A percentile compares a stretch with the other conserved stretches of the same genome.
Conservation (phyloP, 1,284 basidiomycete species). For the Sphaerobolus stellatus region DNA sequence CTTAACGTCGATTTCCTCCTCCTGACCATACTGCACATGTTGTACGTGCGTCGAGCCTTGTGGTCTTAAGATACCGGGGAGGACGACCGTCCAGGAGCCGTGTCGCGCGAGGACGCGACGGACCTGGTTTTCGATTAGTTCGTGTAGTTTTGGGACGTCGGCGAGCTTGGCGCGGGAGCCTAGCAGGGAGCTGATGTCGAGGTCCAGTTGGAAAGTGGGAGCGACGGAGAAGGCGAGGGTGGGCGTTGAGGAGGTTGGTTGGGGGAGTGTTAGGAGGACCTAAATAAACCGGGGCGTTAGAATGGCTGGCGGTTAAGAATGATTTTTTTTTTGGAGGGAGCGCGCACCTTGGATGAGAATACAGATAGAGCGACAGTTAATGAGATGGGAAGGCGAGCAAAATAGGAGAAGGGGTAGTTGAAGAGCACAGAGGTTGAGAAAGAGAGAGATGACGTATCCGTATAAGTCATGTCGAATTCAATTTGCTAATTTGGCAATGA, state of each 20-base stretch:
- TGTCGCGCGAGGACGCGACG: conserved; percentile 51
- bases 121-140: conserved; percentile 60
- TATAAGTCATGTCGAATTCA: conserved; percentile 67
- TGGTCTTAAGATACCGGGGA: conserved; percentile 58
- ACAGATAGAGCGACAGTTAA: conserved; percentile 75
- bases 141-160: conserved; percentile 81
- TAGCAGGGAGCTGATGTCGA: conserved; percentile 75
- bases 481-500: conserved; percentile 40
- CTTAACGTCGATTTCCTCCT: conserved; percentile 5
- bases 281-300: conserved; percentile 13
- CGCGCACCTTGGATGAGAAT: conserved; percentile 62
- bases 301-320: not conserved
- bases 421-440: conserved; percentile 80
- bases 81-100: conserved; percentile 64
- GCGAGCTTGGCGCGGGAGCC: conserved; percentile 81
- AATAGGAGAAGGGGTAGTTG: conserved; percentile 77
- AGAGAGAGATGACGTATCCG: conserved; percentile 69
- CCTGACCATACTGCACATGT: no score
- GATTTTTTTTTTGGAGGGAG: not conserved
- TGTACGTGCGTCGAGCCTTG: no score
- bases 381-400: conserved; percentile 77
- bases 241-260: conserved; percentile 46
- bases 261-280: conserved; percentile 46
- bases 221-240: conserved; percentile 60
- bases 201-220: conserved; percentile 63